These are phyloP conservation scores for Pulveroboletus sp. DNA, from an alignment of 768 basidiomycete genomes.

Conservation along the genomic window DNA sequence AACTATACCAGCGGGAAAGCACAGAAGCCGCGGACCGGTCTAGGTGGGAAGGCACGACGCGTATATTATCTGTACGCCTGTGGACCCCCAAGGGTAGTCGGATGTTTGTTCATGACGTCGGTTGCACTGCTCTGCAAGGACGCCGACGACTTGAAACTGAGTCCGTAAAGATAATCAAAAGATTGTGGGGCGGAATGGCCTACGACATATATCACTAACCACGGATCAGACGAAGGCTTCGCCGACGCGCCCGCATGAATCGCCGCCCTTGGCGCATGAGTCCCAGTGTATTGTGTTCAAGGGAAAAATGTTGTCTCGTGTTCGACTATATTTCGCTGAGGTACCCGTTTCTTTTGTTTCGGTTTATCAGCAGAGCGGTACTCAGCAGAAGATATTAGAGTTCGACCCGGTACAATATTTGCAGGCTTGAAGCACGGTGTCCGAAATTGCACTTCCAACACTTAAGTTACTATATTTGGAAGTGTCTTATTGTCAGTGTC, in stretches of 20 bases:
- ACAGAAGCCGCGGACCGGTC: too few species aligned
- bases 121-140: too few species aligned
- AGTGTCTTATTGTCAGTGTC: slow-evolving; percentile 15
- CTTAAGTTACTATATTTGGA: slow-evolving; percentile 22
- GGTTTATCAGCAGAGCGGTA: neutral
- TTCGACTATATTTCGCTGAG: neutral
- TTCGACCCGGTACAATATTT: neutral
- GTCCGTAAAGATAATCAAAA: too few species aligned
- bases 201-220: neutral
- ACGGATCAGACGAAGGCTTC: neutral
- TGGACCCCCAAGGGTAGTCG: too few species aligned
- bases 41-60: too few species aligned
- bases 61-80: too few species aligned
- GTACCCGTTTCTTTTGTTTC: slow-evolving; percentile 9
- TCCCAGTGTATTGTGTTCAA: neutral
- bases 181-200: neutral
- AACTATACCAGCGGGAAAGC: too few species aligned
- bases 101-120: too few species aligned
- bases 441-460: neutral
- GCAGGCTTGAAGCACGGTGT: neutral
- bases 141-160: too few species aligned
- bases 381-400: neutral
- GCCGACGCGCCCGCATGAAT: too few species aligned
- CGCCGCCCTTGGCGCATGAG: too few species aligned
- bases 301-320: neutral